Evolutionary conservation across 257 asterid species (phyloP).

Genomic region (Nicotiana sylvestris): DNA sequence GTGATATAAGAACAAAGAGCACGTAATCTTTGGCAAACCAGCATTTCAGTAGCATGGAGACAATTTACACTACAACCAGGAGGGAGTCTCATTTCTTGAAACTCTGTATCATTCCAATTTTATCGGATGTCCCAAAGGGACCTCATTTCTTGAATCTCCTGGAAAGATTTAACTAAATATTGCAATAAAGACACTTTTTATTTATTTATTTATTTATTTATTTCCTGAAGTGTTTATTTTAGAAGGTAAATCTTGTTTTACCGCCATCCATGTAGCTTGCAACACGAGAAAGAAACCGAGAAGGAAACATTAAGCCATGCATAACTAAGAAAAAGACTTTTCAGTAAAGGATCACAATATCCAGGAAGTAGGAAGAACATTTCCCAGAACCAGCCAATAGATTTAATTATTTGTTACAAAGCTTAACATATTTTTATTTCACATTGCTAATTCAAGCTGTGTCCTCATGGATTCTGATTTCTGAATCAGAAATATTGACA

Average conservation of each 20-base stretch:
- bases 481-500: not conserved
- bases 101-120: not conserved
- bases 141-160: not conserved
- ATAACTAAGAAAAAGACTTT: not conserved
- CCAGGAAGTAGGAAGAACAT: constrained; percentile 4
- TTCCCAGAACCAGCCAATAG: not conserved
- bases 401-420: not conserved
- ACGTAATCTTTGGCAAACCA: not conserved
- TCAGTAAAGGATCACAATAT: not conserved
- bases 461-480: not conserved
- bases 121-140: too few species aligned
- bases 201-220: too few species aligned
- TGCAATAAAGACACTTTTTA: not conserved
- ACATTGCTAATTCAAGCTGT: not conserved
- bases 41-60: not conserved
- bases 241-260: not conserved
- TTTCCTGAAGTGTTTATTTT: not conserved
- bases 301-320: not conserved
- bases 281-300: not conserved
- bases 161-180: not conserved
- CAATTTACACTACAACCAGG: not conserved
- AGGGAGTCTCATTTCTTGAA: not conserved
- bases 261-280: not conserved
- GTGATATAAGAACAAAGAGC: not conserved
- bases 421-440: not conserved